These are phyloP conservation scores for Triticum aestivum DNA, from an alignment of 176 grass and related monocot species.

Conservation along the genomic window DNA sequence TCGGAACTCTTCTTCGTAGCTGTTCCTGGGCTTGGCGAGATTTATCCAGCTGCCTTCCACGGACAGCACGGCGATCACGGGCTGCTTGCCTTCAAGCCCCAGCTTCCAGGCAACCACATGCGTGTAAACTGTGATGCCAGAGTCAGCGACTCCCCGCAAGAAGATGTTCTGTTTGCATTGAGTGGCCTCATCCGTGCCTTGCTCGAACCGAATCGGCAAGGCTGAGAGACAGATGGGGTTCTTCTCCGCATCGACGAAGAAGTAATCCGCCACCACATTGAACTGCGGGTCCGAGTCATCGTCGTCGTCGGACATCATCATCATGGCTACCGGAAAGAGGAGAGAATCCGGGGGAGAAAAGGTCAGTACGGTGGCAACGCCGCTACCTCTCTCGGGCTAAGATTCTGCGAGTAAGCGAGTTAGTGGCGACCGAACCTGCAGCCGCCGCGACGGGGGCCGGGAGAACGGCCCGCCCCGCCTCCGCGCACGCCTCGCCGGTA, in stretches of 20 bases:
- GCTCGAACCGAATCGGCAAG: constrained; percentile 31
- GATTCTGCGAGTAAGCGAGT: background rate
- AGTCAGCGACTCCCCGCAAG: constrained; percentile 38
- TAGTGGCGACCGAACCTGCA: background rate
- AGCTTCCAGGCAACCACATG: constrained; percentile 65
- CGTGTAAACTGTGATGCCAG: constrained; percentile 37
- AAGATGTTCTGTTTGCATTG: constrained; percentile 16
- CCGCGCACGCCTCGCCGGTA: background rate
- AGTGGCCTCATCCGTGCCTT: background rate
- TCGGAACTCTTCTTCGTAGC: constrained; percentile 42
- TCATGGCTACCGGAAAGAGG: background rate
- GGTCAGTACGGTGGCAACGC: background rate
- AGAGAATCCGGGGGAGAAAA: background rate
- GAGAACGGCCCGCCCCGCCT: background rate
- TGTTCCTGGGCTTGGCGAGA: constrained; percentile 53
- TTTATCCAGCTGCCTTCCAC: constrained; percentile 54
- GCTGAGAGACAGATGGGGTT: constrained; percentile 41
- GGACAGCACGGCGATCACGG: constrained; percentile 37
- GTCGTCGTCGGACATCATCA: constrained; percentile 48
- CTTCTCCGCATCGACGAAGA: constrained; percentile 32
- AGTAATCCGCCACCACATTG: constrained; percentile 38
- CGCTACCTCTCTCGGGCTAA: background rate
- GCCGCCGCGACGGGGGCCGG: background rate
- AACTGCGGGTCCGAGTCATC: constrained; percentile 43
- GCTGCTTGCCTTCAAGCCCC: constrained; percentile 38